phyloP scores from a whole-genome alignment of 2,329 filamentous ascomycete species.

The Ceratocystiopsis sp. region DNA sequence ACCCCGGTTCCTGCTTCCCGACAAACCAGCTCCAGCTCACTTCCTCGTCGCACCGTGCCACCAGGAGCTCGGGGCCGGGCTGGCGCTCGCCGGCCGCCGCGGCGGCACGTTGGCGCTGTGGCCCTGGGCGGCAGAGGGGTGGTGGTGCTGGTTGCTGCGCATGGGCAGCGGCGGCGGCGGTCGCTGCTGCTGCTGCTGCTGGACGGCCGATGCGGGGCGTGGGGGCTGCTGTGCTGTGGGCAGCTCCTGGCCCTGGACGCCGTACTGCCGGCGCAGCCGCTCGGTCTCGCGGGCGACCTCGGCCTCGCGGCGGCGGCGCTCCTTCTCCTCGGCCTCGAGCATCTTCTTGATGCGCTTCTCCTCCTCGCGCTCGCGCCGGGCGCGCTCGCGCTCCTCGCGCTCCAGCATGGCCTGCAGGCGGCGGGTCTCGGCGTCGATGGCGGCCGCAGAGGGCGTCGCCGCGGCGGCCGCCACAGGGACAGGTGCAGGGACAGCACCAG shows the following conservation, averaged over 20 bases:
- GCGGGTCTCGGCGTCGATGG: slow-evolving; percentile 61
- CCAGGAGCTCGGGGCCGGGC: slow-evolving; percentile 17
- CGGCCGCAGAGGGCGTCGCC: slow-evolving; percentile 16
- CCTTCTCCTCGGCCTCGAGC: slow-evolving; percentile 48
- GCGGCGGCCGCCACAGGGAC: not conserved
- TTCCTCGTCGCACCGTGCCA: slow-evolving; percentile 13
- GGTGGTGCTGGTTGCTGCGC: not conserved
- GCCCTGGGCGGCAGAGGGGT: too few species aligned
- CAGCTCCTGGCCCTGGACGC: slow-evolving; percentile 31
- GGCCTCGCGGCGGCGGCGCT: slow-evolving; percentile 35
- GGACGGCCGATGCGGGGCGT: too few species aligned
- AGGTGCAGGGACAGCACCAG: not conserved
- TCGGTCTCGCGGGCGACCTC: slow-evolving; percentile 69
- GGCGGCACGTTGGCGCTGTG: slow-evolving; percentile 13
- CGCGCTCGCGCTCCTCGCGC: slow-evolving; percentile 34
- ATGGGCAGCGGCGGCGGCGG: slow-evolving; percentile 2
- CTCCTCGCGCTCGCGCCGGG: slow-evolving; percentile 36
- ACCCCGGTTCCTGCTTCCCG: slow-evolving; percentile 1
- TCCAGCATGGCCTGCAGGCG: slow-evolving; percentile 44
- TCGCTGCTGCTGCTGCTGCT: slow-evolving; percentile 8
- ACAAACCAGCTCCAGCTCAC: too few species aligned
- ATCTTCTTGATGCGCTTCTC: slow-evolving; percentile 44
- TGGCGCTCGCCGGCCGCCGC: slow-evolving; percentile 30
- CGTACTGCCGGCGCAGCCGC: slow-evolving; percentile 52
- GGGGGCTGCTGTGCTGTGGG: slow-evolving; percentile 5